phyloP scores from a whole-genome alignment of 202 grass and related monocot species.

The Schoenoplectus tabernaemontani region DNA sequence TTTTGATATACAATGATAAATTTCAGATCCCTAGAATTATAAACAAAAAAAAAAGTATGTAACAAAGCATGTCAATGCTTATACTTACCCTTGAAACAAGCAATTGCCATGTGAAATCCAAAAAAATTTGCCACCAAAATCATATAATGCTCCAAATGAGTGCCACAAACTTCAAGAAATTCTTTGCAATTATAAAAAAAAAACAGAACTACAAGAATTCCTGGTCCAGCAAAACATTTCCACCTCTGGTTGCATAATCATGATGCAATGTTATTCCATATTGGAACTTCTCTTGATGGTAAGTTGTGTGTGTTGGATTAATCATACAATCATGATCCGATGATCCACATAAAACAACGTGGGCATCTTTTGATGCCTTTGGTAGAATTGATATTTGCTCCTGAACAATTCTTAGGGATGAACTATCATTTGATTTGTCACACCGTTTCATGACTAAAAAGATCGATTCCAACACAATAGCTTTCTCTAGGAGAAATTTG shows the following conservation, averaged over 20 bases:
- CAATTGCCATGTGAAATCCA: not conserved
- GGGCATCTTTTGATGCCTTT: slow-evolving; percentile 21
- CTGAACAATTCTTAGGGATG: slow-evolving; percentile 20
- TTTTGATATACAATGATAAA: not conserved
- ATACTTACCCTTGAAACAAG: not conserved
- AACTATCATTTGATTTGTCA: not conserved
- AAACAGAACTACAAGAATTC: slow-evolving; percentile 13
- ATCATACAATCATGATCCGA: slow-evolving; percentile 21
- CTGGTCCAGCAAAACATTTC: not conserved
- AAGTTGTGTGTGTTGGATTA: slow-evolving; percentile 22
- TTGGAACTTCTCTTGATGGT: slow-evolving; percentile 18
- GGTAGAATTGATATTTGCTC: slow-evolving; percentile 17
- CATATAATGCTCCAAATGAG: not conserved
- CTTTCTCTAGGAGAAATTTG: slow-evolving; percentile 32
- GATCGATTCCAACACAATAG: slow-evolving; percentile 31
- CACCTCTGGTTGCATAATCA: not conserved
- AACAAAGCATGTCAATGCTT: not conserved
- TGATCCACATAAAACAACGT: slow-evolving; percentile 20
- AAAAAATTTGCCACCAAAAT: not conserved
- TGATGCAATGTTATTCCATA: not conserved
- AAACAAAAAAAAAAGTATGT: not conserved
- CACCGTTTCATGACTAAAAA: slow-evolving; percentile 27
- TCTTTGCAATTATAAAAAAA: not conserved
- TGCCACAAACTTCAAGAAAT: not conserved
- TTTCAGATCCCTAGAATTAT: not conserved